phyloP scores from a whole-genome alignment of 805 yeast species.

The Saccharomyces kudriavzevii region DNA sequence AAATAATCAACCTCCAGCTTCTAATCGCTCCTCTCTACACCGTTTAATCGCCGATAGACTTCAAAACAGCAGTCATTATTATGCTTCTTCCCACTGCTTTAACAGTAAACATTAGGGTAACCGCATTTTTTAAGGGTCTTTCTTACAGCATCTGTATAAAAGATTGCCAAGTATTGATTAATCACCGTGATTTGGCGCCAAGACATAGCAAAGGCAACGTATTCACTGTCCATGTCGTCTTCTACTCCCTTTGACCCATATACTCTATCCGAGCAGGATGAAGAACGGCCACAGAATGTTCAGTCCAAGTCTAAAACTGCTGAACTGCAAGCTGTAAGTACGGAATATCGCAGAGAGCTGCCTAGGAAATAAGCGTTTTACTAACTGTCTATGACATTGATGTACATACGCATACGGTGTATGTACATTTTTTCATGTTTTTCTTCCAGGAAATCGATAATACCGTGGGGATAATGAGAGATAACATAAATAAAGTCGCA shows the following conservation, averaged over 20 bases:
- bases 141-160: not conserved
- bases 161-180: not conserved
- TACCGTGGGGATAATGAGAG: slow-evolving; percentile 98
- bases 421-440: not conserved
- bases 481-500: slow-evolving; percentile 88
- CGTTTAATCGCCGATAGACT: not conserved
- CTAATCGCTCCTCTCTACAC: not conserved
- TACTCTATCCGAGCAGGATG: slow-evolving; percentile 51
- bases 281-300: slow-evolving; percentile 23
- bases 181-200: not conserved
- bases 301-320: slow-evolving; percentile 49
- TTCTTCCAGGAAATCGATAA: slow-evolving; percentile 66
- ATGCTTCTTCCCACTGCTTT: not conserved
- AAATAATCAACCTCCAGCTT: not conserved
- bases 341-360: not conserved
- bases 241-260: slow-evolving; percentile 80
- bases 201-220: not conserved
- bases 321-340: slow-evolving; percentile 68
- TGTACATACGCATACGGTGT: not conserved
- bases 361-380: not conserved
- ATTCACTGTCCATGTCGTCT: slow-evolving; percentile 45
- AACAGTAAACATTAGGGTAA: not conserved
- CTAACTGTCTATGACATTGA: not conserved
- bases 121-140: not conserved
- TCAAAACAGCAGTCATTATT: not conserved